Base-by-base conservation (phyloP, 345 rosid genomes). In the Populus davidiana region DNA sequence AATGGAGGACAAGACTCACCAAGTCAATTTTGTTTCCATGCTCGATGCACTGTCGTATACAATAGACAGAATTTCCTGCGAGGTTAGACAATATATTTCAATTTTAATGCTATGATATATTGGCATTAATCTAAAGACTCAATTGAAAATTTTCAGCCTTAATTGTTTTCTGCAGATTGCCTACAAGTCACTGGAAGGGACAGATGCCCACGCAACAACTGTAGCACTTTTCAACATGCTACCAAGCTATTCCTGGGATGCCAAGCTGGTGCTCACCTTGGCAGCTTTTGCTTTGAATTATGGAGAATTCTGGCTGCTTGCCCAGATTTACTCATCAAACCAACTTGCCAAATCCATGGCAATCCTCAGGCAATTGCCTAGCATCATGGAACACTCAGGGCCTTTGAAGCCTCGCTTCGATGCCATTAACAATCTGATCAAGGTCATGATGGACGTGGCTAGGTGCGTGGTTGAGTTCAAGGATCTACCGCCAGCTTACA, bases 281-380 rank as follows among this genome's bases (percentile, higher is more conserved):
- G 88, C 97, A 35, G 94, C 93, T 18, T 90, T 92, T 71, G 91
- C 94, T 12, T 78, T 90, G 50, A 85, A 88, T 81, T 92, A 92
- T 13, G 97, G 94, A 73, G 94, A 92, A 71, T 92, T 90, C 79
- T 92, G 91, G 90, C 91, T 92, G 43, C 91, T 92, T 23, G 90
- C 90, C 47, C 91, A 92, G 75, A 86, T 90, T 84, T 88, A 87
- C 86, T 80, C 94, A 2, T 71, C 88, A 59, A 89, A 89, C 79
- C 87, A 80, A 54, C 89, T 92, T 6, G 94, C 94, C 47, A 92
- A 88, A 74, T 86, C 97, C 43, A 81, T 90, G 86, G 97, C 91
- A 67, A 84, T 84, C 82, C 89, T 92, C 72, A 90, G 71, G 84
- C 93, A 89, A 31, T 69, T 92, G 35, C 93, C 93, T 27, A 35